Evolutionary conservation across 2,329 filamentous ascomycete species (phyloP), one percentile per base, ranked within the genome.

Genomic region (Pyrenophora seminiperda): DNA sequence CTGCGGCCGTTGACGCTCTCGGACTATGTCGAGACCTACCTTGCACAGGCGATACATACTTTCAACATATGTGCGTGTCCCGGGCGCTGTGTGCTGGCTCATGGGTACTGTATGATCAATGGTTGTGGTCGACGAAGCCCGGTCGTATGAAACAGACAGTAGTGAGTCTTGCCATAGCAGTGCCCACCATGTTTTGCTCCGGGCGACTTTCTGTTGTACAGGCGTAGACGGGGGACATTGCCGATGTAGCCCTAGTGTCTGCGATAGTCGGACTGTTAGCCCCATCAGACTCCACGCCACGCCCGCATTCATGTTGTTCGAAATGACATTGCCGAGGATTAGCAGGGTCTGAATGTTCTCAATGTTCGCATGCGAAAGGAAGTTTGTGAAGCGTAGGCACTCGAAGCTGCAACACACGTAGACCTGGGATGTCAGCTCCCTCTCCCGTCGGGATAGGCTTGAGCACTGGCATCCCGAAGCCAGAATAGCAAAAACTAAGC

Each of bases 321-420:
- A 82, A 22, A 84, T 75, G 18, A 83, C 83, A 59, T 85, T 85
- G 40, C 82, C 81, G 22, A 86, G 83, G 10, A 86, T 81, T 3
- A 86, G 70, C 17, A 86, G 74, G 0, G 83, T 83, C 62, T 86
- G 82, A 30, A 86, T 84, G 33, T 80, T 83, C 54, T 85, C 82
- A 29, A 85, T 72, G 3, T 79, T 83, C 20, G 83, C 81, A 50
- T 84, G 81, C 0, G 83, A 85, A 6, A 86, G 65, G 63, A 85
- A 86, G 56, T 86, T 86, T 18, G 81, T 83, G 69, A 85, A 83
- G 14, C 83, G 80, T 19, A 86, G 74, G 60, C 83, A 85, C 65
- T 86, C 83, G 54, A 86, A 85, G 40, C 82, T 83, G 68, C 83
- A 86, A 70, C 83, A 86, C 4, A 85, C 78, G 65, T 85, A 86